These are phyloP conservation scores for Pseudozyma tsukubaensis DNA, from an alignment of 1,284 basidiomycete species.

Conservation along the genomic window DNA sequence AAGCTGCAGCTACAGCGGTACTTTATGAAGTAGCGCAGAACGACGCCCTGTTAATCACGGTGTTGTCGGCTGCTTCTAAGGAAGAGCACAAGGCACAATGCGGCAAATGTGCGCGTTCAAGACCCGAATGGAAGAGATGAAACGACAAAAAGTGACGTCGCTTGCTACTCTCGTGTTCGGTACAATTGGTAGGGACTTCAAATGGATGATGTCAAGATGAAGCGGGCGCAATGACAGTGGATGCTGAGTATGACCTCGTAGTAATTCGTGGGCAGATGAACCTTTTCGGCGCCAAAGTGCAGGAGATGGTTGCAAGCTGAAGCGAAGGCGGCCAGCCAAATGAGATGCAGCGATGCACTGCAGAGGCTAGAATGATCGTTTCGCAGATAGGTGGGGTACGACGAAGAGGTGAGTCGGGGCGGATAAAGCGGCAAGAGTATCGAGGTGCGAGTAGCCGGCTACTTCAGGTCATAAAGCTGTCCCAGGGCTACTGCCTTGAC, in stretches of 20 bases:
- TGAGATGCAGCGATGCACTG: background rate
- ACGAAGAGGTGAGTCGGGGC: background rate
- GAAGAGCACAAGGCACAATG: background rate
- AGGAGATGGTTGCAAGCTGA: slow-evolving; percentile 9
- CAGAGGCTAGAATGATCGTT: background rate
- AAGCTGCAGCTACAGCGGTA: slow-evolving; percentile 7
- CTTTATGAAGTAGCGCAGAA: slow-evolving; percentile 26
- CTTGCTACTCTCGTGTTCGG: background rate
- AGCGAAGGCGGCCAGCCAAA: background rate
- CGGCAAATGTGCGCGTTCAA: background rate
- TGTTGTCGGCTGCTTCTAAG: background rate
- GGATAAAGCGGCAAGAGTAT: slow-evolving; percentile 1
- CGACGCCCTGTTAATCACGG: slow-evolving; percentile 4
- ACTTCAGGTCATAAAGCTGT: too few species aligned
- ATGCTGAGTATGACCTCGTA: slow-evolving; percentile 5
- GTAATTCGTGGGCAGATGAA: slow-evolving; percentile 9
- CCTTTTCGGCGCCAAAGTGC: slow-evolving; percentile 21
- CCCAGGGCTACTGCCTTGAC: too few species aligned
- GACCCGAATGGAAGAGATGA: background rate
- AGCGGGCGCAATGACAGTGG: slow-evolving; percentile 23
- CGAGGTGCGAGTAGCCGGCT: too few species aligned
- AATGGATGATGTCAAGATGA: slow-evolving; percentile 9
- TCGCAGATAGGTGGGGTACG: background rate
- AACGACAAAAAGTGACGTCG: slow-evolving; percentile 22
- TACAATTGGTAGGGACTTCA: too few species aligned